These are phyloP conservation scores for Fusarium sp. DNA, from an alignment of 2,329 filamentous ascomycete species.

Conservation along the genomic window DNA sequence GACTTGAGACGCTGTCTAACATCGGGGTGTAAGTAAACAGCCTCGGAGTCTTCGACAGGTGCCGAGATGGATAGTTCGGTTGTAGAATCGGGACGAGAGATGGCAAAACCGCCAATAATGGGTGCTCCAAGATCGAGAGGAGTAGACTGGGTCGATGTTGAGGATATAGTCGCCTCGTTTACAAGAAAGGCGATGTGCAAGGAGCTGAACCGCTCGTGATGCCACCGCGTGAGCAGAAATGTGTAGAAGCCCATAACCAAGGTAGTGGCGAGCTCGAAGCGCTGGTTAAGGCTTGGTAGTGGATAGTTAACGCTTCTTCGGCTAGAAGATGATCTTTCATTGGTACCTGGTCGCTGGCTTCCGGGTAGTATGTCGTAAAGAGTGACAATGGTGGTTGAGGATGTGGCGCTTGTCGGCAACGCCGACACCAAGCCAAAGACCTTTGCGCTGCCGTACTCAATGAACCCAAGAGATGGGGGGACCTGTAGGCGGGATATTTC, in stretches of 20 bases:
- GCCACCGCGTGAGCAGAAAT: neutral
- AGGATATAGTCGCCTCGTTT: neutral
- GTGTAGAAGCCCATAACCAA: neutral
- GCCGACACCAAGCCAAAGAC: neutral
- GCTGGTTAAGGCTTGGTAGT: neutral
- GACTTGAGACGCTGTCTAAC: neutral
- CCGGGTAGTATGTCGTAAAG: neutral
- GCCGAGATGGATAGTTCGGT: neutral
- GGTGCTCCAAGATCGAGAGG: neutral
- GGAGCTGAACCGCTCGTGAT: slow-evolving; percentile 9
- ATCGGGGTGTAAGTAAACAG: neutral
- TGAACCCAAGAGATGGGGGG: neutral
- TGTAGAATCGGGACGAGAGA: neutral
- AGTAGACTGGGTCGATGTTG: too few species aligned
- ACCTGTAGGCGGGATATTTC: neutral
- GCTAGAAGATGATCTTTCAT: neutral
- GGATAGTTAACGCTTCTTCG: neutral
- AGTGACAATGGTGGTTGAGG: neutral
- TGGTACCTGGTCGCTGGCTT: neutral
- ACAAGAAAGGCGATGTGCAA: neutral
- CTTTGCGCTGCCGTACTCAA: neutral
- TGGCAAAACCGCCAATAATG: neutral
- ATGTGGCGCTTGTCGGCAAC: neutral
- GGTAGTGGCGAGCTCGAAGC: neutral
- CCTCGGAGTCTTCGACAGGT: neutral